These are phyloP conservation scores for Penicillium sclerotiorum DNA, from an alignment of 2,329 filamentous ascomycete genomes.

Conservation along the genomic window DNA sequence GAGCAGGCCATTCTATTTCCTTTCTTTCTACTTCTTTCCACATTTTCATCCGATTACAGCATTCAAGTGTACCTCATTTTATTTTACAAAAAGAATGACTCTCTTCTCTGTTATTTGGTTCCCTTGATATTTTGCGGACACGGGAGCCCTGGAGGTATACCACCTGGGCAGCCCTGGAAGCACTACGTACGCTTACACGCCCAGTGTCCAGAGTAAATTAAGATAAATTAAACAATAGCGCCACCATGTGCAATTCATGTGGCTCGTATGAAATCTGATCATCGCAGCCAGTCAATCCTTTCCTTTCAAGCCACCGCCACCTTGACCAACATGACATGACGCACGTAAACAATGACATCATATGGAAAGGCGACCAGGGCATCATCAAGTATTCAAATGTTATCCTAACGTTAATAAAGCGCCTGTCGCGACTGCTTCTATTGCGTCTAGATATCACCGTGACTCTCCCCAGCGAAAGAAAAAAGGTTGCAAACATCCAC, in stretches of 20 bases:
- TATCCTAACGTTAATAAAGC: too few species aligned
- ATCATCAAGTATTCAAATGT: background rate
- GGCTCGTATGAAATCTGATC: background rate
- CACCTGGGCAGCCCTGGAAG: background rate
- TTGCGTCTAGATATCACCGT: too few species aligned
- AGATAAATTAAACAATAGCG: background rate
- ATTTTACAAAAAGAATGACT: conserved; percentile 20
- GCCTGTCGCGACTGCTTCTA: too few species aligned
- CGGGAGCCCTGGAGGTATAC: background rate
- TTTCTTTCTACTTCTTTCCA: conserved; percentile 13
- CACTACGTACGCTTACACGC: background rate
- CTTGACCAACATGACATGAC: conserved; percentile 7
- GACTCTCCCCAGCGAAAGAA: too few species aligned
- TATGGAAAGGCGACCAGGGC: background rate
- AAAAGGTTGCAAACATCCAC: too few species aligned
- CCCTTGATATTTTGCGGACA: background rate
- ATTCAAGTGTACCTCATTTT: conserved; percentile 20
- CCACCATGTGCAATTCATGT: conserved; percentile 1
- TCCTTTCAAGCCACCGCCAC: conserved; percentile 14
- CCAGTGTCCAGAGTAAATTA: background rate
- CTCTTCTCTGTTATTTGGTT: conserved; percentile 8
- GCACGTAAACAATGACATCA: conserved; percentile 22
- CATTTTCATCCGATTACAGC: conserved; percentile 16
- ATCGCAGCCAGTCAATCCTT: background rate
- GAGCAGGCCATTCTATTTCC: conserved; percentile 19